These are phyloP conservation scores for Mallotus japonicus DNA, from an alignment of 441 rosid species.

Conservation along the genomic window DNA sequence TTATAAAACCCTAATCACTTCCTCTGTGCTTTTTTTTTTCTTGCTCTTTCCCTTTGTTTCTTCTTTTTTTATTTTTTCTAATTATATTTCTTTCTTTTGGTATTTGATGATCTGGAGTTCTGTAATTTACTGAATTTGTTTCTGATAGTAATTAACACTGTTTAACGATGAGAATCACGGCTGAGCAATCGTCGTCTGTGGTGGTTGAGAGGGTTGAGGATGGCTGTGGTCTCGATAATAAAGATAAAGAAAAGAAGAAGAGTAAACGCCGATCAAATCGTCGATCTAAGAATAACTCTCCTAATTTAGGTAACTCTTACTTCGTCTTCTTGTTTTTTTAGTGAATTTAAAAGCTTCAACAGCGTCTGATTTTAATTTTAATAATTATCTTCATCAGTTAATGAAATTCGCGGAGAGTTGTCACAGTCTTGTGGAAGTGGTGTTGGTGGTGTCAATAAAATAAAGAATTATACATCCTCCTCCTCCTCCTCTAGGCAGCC, in stretches of 20 bases:
- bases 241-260: slow-evolving; percentile 61
- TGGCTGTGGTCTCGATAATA: slow-evolving; percentile 29
- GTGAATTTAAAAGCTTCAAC: not conserved
- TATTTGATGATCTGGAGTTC: too few relatives aligned
- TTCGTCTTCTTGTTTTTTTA: not conserved
- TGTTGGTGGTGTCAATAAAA: slow-evolving; percentile 15
- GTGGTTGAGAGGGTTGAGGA: slow-evolving; percentile 50
- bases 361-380: not conserved
- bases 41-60: not conserved
- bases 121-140: too few relatives aligned
- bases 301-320: slow-evolving; percentile 30
- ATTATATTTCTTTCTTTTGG: not conserved
- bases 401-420: slow-evolving; percentile 43
- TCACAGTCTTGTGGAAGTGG: slow-evolving; percentile 31
- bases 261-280: slow-evolving; percentile 63
- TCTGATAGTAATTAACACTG: too few relatives aligned
- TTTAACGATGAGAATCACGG: slow-evolving; percentile 33
- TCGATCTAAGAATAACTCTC: slow-evolving; percentile 57
- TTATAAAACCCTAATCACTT: slow-evolving; percentile 13
- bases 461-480: slow-evolving; percentile 30
- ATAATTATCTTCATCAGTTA: slow-evolving; percentile 30
- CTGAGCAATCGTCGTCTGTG: slow-evolving; percentile 39
- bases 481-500: slow-evolving; percentile 29
- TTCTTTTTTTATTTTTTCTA: not conserved
- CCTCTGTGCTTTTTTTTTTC: not conserved